Base-by-base conservation (phyloP, 164 flowering plant genomes). In the Annona cherimola region DNA sequence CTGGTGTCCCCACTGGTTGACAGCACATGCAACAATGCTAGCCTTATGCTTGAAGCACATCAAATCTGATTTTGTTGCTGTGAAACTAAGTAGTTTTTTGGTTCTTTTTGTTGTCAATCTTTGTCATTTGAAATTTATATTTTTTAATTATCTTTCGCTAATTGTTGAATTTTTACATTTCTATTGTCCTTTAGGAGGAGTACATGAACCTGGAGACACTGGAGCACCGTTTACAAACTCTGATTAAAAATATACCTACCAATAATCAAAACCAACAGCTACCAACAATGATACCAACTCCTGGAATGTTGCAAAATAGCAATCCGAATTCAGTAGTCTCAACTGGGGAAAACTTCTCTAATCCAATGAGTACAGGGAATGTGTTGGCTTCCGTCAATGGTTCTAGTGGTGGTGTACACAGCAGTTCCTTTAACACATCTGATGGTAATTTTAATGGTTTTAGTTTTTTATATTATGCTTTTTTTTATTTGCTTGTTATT, bases 261-360 rank as follows among this genome's bases (percentile, higher is more conserved):
- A 75, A 54, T 69, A 87, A 82, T 78, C 86, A 78, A 20, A 80
- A 45, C 68, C 88, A 85, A 72, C 89, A 83, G 43, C 76, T 77
- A 69, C 76, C 79, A 68, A 87, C 97, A 6, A 96, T 96, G 99
- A 90, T 96, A 74, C 98, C 99, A 59, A 96, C 98, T 12, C 99
- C 99, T 77, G 99, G 98, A 65, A 84, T 96, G 83, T 76, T 86
- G 59, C 93, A 85, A 35, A 72, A 77, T 73, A 87, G 90, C 57
- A 86, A 79, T 79, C 75, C 94, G 63, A 86, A 76, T 70, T 43
- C 85, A 66, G 78, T 78, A 79, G 82, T 69, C 26, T n/a, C 97
- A 50, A 81, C 93, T 66, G 74, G 78, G 45, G 89, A 86, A 79
- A 77, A 82, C 68, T 78, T 88, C 5, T 77, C 79, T 81, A 81